Base-by-base conservation (phyloP, 2,329 filamentous ascomycete genomes). In the Penicillium olsonii region DNA sequence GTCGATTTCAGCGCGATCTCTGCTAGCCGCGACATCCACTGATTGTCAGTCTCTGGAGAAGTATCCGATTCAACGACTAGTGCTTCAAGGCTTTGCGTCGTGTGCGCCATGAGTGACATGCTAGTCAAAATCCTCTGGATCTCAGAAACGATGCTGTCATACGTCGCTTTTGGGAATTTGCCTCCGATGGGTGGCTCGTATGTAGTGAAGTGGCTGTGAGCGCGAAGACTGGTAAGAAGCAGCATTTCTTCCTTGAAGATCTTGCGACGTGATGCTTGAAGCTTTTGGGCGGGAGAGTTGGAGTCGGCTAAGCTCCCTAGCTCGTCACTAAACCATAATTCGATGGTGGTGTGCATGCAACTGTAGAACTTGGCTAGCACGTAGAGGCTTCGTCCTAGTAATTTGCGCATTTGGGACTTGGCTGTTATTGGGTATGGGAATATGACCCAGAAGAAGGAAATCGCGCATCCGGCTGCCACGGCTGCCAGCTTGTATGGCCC, bases 401-500 rank as follows among this genome's bases (percentile, higher is more conserved):
- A 82, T 53, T 81, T 82, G 5, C 87, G 78, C 5, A 90, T 74
- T 63, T 83, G 83, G 2, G 82, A 83, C 44, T 87, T 83, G 46
- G 90, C 87, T 0, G 85, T 85, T 34, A 88, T 77, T 0, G 87
- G 86, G 53, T 81, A 87, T 0, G 87, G 87, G 59, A 90, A 88
- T 44, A 89, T 78, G 0, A 87, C 89, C 85, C 86, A 91, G 64
- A 91, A 78, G 68, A 88, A 90, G 8, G 85, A 87, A 0, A 90
- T 81, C 1, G 82, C 76, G 41, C 87, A 80, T 29, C 87, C 88
- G 1, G 76, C 84, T 1, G 78, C 75, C 0, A 91, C 85, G 1
- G 81, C 82, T 1, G 84, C 85, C 0, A 91, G 74, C 9, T 88
- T 80, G 61, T 90, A 89, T 0, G 87, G 87, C 0, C 80, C 87